Evolutionary conservation across 305 asterid species (phyloP), one percentile per base, ranked within the genome.

Genomic region (Solanum hybrid): DNA sequence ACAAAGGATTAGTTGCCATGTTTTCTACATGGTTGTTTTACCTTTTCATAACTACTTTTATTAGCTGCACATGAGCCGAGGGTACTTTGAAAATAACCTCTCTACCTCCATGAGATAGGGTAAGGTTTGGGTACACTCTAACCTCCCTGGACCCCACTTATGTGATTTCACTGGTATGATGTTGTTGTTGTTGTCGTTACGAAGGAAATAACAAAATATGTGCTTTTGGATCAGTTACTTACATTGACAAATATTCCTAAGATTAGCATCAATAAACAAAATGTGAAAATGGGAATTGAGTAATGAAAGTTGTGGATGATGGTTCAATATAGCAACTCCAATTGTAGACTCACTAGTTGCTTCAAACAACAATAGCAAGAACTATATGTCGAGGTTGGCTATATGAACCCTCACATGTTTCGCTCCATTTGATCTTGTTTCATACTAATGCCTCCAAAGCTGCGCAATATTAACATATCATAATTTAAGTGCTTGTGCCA

Each of bases 11-110:
- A 0, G 56, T 42, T 13, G 56, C 1, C 56, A 42, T 42, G 56
- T 42, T 42, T 42, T 42, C 17, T 0, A 42, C 56, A 42, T 0
- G 17, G 56, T 42, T 42, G 56, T 13, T 42, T 42, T 42, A 0
- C 17, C 56, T 42, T 42, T 42, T 42, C 17, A 42, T 42, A 42
- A 13, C 56, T 42, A 12, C 6, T 42, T 42, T 42, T 42, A 42
- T 42, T 42, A 42, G 56, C 6, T 1, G 56, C 1, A 42, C 56
- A 0, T 42, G 56, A 13, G 56, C 56, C 6, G 56, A 42, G 2
- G 56, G 56, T 42, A 42, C 56, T 29, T 29, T 2, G 29, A 29
- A 29, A 29, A 29, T 29, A 29, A 29, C 29, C 29, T 29, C 2
- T 29, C 29, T 29, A 29, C 29, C 17, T 42, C 20, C 56, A 42